Conservation (phyloP, 1,139 yeast genomes). For the Yamadazyma diospyri region DNA sequence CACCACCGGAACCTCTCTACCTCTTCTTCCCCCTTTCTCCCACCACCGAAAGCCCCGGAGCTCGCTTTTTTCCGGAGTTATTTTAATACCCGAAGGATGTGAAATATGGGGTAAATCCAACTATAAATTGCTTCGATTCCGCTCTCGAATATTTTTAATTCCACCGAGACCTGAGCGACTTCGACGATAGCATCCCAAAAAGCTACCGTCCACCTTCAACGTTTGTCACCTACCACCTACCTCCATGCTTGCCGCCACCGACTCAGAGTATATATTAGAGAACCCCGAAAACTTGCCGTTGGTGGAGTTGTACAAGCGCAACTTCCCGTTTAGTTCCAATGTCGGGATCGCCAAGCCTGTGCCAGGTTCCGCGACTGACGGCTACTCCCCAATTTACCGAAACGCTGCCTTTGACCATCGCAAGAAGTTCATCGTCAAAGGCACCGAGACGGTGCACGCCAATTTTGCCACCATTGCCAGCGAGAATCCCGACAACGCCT, state of each 20-base stretch:
- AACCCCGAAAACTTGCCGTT: slow-evolving; percentile 17
- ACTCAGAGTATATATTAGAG: slow-evolving; percentile 17
- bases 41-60: no score
- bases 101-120: no score
- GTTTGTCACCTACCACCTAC: no score
- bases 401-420: slow-evolving; percentile 22
- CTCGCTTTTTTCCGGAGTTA: no score
- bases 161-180: no score
- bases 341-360: slow-evolving; percentile 13
- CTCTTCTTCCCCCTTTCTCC: no score
- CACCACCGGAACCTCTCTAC: no score
- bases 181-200: no score
- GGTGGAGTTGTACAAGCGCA: slow-evolving; percentile 16
- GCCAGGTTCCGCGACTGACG: slow-evolving; percentile 28
- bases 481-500: slow-evolving; percentile 20
- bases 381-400: slow-evolving; percentile 32
- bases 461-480: slow-evolving; percentile 22
- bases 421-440: slow-evolving; percentile 22
- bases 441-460: slow-evolving; percentile 27
- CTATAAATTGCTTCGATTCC: no score
- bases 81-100: no score
- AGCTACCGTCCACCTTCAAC: no score
- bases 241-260: slow-evolving; percentile 13
- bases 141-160: no score
- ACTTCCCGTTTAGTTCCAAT: slow-evolving; percentile 23